Conservation (phyloP, 345 rosid genomes). For the Streptanthus diversifolius region DNA sequence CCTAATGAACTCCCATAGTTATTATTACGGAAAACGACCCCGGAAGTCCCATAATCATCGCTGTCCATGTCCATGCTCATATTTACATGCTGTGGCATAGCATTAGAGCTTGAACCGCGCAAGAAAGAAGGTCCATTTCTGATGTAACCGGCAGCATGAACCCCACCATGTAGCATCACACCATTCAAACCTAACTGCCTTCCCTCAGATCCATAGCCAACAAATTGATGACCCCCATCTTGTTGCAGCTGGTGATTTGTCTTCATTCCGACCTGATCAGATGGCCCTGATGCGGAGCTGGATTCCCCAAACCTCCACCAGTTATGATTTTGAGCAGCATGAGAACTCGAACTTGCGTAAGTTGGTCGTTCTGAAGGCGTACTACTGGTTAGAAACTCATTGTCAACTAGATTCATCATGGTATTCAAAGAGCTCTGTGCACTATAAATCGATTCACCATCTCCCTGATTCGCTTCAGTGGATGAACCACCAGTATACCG, state of each 20-base stretch:
- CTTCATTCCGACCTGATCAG: slow-evolving; percentile 47
- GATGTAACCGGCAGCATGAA: slow-evolving; percentile 39
- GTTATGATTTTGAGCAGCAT: slow-evolving; percentile 41
- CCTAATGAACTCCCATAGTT: slow-evolving; percentile 55
- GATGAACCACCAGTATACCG: slow-evolving; percentile 44
- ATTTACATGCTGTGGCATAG: slow-evolving; percentile 37
- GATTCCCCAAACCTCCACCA: slow-evolving; percentile 68
- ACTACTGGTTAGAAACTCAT: slow-evolving; percentile 38
- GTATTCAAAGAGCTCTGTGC: slow-evolving; percentile 41
- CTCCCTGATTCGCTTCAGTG: slow-evolving; percentile 49
- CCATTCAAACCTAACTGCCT: slow-evolving; percentile 33
- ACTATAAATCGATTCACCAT: slow-evolving; percentile 47
- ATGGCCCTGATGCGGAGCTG: slow-evolving; percentile 43
- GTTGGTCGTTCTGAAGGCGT: slow-evolving; percentile 42
- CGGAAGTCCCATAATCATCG: slow-evolving; percentile 34
- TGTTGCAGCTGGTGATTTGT: slow-evolving; percentile 49
- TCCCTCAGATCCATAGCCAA: slow-evolving; percentile 48
- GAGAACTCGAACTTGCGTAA: slow-evolving; percentile 38
- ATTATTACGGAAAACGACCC: slow-evolving; percentile 31
- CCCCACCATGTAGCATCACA: slow-evolving; percentile 11
- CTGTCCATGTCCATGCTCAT: slow-evolving; percentile 41
- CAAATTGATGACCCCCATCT: slow-evolving; percentile 31
- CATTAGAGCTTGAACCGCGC: slow-evolving; percentile 53
- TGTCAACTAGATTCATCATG: slow-evolving; percentile 47
- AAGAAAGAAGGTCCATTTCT: slow-evolving; percentile 44